Evolutionary conservation across 192 early-diverging fungal species (phyloP).

Genomic region (Funneliformis mosseae): DNA sequence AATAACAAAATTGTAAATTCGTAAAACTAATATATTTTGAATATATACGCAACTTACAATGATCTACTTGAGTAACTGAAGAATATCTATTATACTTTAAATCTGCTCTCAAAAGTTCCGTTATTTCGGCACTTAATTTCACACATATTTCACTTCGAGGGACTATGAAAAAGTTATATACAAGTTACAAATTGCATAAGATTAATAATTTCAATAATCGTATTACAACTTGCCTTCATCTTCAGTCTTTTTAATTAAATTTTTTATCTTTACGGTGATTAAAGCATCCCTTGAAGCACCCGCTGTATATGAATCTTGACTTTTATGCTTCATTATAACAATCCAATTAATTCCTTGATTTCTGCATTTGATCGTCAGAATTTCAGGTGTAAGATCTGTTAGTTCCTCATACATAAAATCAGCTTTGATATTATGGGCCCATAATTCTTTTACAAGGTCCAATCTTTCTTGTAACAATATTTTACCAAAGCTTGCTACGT

Average conservation of each 20-base stretch:
- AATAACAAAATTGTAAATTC: no score
- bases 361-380: conserved; percentile 59
- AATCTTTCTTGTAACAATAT: conserved; percentile 73
- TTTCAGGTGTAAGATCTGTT: conserved; percentile 68
- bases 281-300: conserved; percentile 37
- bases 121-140: conserved; percentile 65
- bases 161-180: conserved; percentile 38
- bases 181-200: background rate
- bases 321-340: conserved; percentile 68
- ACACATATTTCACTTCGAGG: conserved; percentile 56
- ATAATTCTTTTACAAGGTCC: conserved; percentile 75
- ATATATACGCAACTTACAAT: conserved; percentile 33
- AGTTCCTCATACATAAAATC: conserved; percentile 82
- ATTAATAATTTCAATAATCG: background rate
- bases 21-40: no score
- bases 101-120: conserved; percentile 67
- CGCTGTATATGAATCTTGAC: conserved; percentile 39
- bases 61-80: conserved; percentile 36
- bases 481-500: conserved; percentile 83
- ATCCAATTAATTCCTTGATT: conserved; percentile 80
- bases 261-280: conserved; percentile 70
- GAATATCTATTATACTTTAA: conserved; percentile 43
- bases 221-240: conserved; percentile 46
- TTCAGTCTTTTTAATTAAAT: conserved; percentile 71
- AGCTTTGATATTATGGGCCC: conserved; percentile 75